A percentile compares a stretch with the other conserved stretches of the same genome.
These are phyloP conservation scores for Tubosaeta sp. DNA, from an alignment of 768 basidiomycete genomes.

Conservation along the genomic window DNA sequence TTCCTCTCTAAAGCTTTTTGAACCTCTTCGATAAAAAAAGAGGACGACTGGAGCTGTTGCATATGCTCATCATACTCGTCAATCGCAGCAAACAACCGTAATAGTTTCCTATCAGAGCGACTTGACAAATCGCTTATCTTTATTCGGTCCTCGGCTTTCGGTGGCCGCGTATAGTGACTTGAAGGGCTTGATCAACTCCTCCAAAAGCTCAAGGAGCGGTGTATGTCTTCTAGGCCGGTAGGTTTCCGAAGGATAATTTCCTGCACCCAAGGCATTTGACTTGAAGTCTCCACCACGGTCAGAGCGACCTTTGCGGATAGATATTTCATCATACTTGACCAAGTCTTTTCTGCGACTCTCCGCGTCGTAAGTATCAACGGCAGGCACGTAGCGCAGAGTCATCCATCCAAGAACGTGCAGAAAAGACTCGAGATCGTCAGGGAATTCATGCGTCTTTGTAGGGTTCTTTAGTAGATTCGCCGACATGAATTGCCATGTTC, in stretches of 20 bases:
- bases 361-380: background rate
- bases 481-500: conserved; percentile 8
- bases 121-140: too few relatives aligned
- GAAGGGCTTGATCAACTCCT: background rate
- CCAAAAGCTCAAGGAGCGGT: background rate
- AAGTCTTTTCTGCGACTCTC: background rate
- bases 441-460: conserved; percentile 16
- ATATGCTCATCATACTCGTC: background rate
- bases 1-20: background rate
- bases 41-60: background rate
- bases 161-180: background rate
- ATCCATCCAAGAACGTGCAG: conserved; percentile 10
- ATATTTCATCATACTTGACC: background rate
- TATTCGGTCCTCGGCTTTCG: background rate
- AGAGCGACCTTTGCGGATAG: too few relatives aligned
- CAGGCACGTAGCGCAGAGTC: background rate
- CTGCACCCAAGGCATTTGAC: background rate
- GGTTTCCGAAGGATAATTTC: background rate
- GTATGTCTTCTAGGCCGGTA: background rate
- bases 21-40: background rate
- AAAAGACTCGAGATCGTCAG: conserved; percentile 34
- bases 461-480: conserved; percentile 14
- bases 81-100: too few relatives aligned
- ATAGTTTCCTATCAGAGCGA: too few relatives aligned
- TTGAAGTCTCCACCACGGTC: background rate